These are phyloP conservation scores for Populus tremula DNA, from an alignment of 345 rosid species.

Conservation along the genomic window DNA sequence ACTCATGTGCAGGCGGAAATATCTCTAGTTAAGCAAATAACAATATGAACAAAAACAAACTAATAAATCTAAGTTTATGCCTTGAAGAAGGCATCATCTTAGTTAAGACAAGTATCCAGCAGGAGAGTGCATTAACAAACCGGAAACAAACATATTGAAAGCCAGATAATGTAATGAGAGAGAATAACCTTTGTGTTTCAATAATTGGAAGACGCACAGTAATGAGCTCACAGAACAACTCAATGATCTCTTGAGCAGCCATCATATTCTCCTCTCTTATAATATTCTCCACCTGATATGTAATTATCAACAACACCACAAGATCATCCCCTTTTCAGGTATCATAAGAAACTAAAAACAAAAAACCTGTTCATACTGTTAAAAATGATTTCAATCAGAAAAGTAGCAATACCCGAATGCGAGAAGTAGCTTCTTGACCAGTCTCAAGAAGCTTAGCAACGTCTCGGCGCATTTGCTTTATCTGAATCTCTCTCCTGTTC, in stretches of 20 bases:
- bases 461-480: conserved; percentile 88
- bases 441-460: conserved; percentile 94
- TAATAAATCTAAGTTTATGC: background rate
- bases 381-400: background rate
- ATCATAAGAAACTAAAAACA: background rate
- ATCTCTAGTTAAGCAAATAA: background rate
- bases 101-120: background rate
- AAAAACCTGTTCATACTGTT: background rate
- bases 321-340: background rate
- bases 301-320: background rate
- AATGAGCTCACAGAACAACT: conserved; percentile 81
- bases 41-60: background rate
- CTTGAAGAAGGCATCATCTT: background rate
- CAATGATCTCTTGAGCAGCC: conserved; percentile 97
- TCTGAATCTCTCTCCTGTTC: conserved; percentile 88
- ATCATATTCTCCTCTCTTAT: conserved; percentile 96
- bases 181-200: conserved; percentile 77
- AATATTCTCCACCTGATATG: conserved; percentile 82
- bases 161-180: background rate
- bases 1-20: background rate
- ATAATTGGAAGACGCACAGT: conserved; percentile 90
- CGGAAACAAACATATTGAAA: conserved; percentile 8
- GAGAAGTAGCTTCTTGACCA: conserved; percentile 98
- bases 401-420: conserved; percentile 64
- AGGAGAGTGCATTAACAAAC: background rate